Base-by-base conservation (phyloP, 495 filamentous ascomycete genomes). In the Neurospora sp. region DNA sequence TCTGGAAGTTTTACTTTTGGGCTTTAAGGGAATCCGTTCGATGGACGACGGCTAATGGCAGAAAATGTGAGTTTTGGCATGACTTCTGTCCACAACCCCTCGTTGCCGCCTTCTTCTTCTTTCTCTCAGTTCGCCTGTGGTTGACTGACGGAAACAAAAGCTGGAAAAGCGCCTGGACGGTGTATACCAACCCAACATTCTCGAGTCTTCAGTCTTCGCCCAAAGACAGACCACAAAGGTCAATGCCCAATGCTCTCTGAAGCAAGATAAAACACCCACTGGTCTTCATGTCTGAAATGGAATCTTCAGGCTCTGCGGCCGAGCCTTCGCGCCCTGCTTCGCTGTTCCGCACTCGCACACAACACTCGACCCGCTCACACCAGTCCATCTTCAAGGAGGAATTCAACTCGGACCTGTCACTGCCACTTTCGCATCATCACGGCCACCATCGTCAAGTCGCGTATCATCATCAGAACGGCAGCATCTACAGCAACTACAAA, bases 321-420 rank as follows among this genome's bases (percentile, higher is more conserved):
- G 53, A 61, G 53, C 53, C 53, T 61, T 61, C 53, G 53, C 22
- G 53, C 22, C 53, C 53, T 61, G 53, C 12, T 35, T 61, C 53
- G 27, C 27, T 61, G 27, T 61, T 61, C 53, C 53, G 53, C 27
- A 61, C 53, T 61, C 53, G 53, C 53, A 61, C 53, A 61, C 53
- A 61, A 31, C 53, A 5, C 22, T 61, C 53, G 2, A 74, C 61
- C 44, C 78, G 72, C 10, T 79, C 78, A 2, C 75, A 71, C 70
- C 74, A 48, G 38, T 79, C 78, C 40, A 68, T 80, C 73, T 80
- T 80, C 76, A 74, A 40, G 20, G 77, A 80, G 53, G 77, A 80
- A 12, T 80, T 80, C 69, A 61, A 75, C 48, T 76, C 74, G 2
- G 53, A 70, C 22, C 72, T 53, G 14, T 38, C 76, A 3, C n/a